These are phyloP conservation scores for Syncephalastrum monosporum DNA, from an alignment of 371 early-diverging fungal genomes.

Conservation along the genomic window DNA sequence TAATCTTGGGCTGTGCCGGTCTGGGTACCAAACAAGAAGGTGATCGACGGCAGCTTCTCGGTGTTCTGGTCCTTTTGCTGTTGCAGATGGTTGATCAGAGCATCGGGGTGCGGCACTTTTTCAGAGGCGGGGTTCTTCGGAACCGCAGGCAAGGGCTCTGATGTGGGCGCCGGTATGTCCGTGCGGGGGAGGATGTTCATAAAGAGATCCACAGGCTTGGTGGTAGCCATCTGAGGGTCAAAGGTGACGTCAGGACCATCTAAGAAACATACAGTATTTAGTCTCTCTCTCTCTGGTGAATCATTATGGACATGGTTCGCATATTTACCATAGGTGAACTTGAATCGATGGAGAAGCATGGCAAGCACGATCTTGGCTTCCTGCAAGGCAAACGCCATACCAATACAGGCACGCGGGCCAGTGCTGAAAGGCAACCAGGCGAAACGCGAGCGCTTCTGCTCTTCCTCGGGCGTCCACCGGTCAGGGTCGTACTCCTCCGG, in stretches of 20 bases:
- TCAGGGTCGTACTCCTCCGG: constrained; percentile 56
- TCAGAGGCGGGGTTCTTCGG: constrained; percentile 3
- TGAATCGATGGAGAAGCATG: constrained; percentile 42
- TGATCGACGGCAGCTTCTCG: constrained; percentile 33
- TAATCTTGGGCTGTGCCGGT: constrained; percentile 59
- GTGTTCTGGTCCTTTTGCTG: neutral
- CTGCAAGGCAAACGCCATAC: constrained; percentile 57
- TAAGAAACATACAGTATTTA: neutral
- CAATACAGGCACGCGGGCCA: constrained; percentile 47
- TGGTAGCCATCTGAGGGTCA: constrained; percentile 35
- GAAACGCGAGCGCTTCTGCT: constrained; percentile 48
- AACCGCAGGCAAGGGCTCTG: constrained; percentile 6
- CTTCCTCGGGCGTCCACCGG: constrained; percentile 53
- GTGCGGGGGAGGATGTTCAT: constrained; percentile 41
- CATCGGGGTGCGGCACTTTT: constrained; percentile 1
- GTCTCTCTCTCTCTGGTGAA: neutral
- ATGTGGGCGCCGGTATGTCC: constrained; percentile 36
- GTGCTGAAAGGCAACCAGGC: constrained; percentile 60
- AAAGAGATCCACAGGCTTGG: constrained; percentile 35
- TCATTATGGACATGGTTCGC: neutral
- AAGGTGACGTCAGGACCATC: constrained; percentile 37
- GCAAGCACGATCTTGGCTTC: constrained; percentile 59
- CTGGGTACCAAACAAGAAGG: constrained; percentile 55
- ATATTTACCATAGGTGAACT: constrained; percentile 32
- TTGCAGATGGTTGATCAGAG: neutral